Percentiles rank a stretch among this genome's conserved stretches.
These are phyloP conservation scores for Glebionis coronaria DNA, from an alignment of 129 eudicot genomes.

Conservation along the genomic window DNA sequence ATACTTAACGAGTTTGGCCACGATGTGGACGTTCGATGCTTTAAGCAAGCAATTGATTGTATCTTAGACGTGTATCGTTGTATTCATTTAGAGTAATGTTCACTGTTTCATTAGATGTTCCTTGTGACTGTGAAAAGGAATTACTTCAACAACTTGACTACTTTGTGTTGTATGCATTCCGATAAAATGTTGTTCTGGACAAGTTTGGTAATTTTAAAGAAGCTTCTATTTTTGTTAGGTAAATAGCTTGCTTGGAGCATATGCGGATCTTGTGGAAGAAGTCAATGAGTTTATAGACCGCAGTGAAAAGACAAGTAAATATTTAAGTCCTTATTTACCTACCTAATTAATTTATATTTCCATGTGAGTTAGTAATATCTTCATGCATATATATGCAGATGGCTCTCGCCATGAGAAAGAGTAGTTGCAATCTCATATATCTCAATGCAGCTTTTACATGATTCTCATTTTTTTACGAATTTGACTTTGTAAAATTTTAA, in stretches of 20 bases:
- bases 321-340: constrained; percentile 13
- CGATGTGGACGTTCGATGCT: background rate
- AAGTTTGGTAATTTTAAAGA: constrained; percentile 21
- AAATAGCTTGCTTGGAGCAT: constrained; percentile 55
- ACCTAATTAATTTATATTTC: constrained; percentile 10
- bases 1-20: background rate
- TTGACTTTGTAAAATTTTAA: constrained; percentile 6
- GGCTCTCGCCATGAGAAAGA: constrained; percentile 39
- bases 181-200: constrained; percentile 17
- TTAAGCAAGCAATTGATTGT: constrained; percentile 15
- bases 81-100: constrained; percentile 17
- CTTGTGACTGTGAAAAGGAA: background rate
- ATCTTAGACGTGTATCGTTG: constrained; percentile 4
- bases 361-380: constrained; percentile 8
- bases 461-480: constrained; percentile 16
- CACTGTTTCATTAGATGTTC: constrained; percentile 11
- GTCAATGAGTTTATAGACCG: constrained; percentile 68
- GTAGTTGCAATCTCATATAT: constrained; percentile 24
- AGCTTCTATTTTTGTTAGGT: constrained; percentile 47
- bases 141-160: constrained; percentile 2
- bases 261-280: constrained; percentile 73
- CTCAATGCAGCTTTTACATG: constrained; percentile 7
- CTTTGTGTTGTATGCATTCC: constrained; percentile 7
- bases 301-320: constrained; percentile 62
- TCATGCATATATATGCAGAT: constrained; percentile 30